A percentile compares a stretch with the other conserved stretches of the same genome.
Evolutionary conservation across 2,329 filamentous ascomycete species (phyloP).

Genomic region (Aureobasidium melanogenum): DNA sequence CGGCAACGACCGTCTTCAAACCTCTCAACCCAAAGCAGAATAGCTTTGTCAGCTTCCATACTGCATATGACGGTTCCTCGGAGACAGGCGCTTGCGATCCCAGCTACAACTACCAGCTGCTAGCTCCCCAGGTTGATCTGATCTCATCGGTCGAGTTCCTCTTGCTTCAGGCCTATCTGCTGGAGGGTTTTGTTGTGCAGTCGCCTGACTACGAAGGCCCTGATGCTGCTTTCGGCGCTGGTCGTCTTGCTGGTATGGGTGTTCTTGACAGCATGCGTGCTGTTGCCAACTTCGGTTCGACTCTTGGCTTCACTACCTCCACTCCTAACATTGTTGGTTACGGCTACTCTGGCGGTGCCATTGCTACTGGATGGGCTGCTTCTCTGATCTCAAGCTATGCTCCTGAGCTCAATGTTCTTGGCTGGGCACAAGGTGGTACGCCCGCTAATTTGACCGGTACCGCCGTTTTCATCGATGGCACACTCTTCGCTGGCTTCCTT

Average conservation of each 20-base stretch:
- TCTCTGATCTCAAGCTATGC: constrained; percentile 22
- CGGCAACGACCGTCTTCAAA: constrained; percentile 1
- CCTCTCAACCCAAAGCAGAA: background rate
- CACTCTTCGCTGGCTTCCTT: constrained; percentile 21
- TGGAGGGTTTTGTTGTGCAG: constrained; percentile 19
- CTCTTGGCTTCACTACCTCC: background rate
- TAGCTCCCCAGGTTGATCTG: background rate
- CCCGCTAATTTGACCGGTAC: constrained; percentile 31
- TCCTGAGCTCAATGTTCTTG: constrained; percentile 22
- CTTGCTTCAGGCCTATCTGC: constrained; percentile 15
- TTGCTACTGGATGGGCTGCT: constrained; percentile 22
- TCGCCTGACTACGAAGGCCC: constrained; percentile 22
- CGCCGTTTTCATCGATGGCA: constrained; percentile 20
- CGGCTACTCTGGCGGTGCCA: constrained; percentile 21
- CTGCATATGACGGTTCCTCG: constrained; percentile 1
- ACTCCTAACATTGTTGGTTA: constrained; percentile 13
- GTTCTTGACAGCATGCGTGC: constrained; percentile 23
- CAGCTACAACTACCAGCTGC: constrained; percentile 12
- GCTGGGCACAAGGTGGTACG: constrained; percentile 27
- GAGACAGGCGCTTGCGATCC: constrained; percentile 8
- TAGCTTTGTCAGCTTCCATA: constrained; percentile 7
- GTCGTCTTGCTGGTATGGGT: constrained; percentile 20
- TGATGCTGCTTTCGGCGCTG: constrained; percentile 19
- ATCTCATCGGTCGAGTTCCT: background rate
- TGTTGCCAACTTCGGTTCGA: constrained; percentile 13